phyloP scores from a whole-genome alignment of 2,329 filamentous ascomycete genomes.

The Clarireedia monteithiana region DNA sequence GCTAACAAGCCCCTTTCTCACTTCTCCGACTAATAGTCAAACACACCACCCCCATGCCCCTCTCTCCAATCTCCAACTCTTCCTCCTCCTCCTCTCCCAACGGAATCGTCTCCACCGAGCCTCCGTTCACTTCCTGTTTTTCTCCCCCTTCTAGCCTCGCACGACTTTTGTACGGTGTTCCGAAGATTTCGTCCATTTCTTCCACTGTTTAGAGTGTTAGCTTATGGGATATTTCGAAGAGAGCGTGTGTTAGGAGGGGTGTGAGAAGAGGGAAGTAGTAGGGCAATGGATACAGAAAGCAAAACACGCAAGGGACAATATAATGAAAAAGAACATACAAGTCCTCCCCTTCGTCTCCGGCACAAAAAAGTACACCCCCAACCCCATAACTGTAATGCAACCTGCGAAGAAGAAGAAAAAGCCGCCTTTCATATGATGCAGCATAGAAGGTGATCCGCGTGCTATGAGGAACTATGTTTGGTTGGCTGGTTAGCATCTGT shows the following conservation, averaged over 20 bases:
- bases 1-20: neutral
- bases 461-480: slow-evolving; percentile 14
- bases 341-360: slow-evolving; percentile 66
- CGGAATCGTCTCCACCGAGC: neutral
- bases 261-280: neutral
- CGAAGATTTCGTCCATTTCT: slow-evolving; percentile 52
- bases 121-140: neutral
- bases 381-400: slow-evolving; percentile 54
- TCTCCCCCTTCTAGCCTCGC: neutral
- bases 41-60: neutral
- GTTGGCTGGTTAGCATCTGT: neutral
- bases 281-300: neutral
- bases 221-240: neutral
- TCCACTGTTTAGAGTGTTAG: slow-evolving; percentile 38
- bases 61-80: neutral
- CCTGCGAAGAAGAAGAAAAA: slow-evolving; percentile 47
- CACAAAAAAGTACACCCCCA: slow-evolving; percentile 67
- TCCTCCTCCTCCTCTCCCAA: neutral
- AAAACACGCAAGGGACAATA: neutral
- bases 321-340: slow-evolving; percentile 13
- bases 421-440: slow-evolving; percentile 13
- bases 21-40: neutral
- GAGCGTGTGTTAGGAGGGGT: neutral
- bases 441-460: slow-evolving; percentile 17
- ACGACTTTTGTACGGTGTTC: slow-evolving; percentile 12